These are phyloP conservation scores for Pleurotus pulmonarius DNA, from an alignment of 768 basidiomycete species.

Conservation along the genomic window DNA sequence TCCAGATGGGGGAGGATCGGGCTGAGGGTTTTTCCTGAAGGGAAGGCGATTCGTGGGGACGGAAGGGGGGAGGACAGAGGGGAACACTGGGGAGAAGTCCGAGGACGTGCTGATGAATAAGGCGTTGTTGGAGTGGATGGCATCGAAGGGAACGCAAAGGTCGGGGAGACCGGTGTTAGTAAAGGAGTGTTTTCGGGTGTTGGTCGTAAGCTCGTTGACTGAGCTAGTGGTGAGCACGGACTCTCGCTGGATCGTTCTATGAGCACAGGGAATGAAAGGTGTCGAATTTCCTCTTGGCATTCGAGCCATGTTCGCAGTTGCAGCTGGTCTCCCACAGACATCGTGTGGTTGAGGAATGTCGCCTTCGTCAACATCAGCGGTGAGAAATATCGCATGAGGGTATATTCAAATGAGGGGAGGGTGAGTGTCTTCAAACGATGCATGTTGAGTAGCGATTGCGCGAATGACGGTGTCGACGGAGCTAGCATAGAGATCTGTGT, in stretches of 20 bases:
- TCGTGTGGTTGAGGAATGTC: conserved; percentile 30
- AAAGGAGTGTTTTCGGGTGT: background rate
- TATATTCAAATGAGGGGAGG: conserved; percentile 39
- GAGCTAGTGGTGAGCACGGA: background rate
- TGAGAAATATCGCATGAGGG: conserved; percentile 39
- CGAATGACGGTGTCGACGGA: conserved; percentile 33
- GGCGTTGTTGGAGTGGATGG: conserved; percentile 2
- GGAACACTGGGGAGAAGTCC: conserved; percentile 10
- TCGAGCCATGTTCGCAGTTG: conserved; percentile 19
- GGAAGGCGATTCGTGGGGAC: conserved; percentile 3
- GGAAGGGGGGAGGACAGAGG: conserved; percentile 10
- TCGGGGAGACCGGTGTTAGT: background rate
- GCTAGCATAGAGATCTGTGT: conserved; percentile 32
- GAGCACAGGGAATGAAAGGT: conserved; percentile 20
- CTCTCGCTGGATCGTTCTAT: conserved; percentile 16
- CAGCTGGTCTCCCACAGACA: conserved; percentile 26
- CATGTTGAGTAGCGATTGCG: conserved; percentile 43
- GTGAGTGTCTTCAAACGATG: conserved; percentile 33
- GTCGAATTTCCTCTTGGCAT: conserved; percentile 12
- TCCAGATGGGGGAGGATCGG: conserved; percentile 2
- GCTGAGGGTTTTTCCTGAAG: background rate
- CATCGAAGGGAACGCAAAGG: background rate
- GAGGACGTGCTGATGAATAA: conserved; percentile 10
- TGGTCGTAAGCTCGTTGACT: background rate
- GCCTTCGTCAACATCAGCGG: conserved; percentile 38